Evolutionary conservation across 306 rosid genomes (phyloP).

Genomic region (Dalbergia cochinchinensis): DNA sequence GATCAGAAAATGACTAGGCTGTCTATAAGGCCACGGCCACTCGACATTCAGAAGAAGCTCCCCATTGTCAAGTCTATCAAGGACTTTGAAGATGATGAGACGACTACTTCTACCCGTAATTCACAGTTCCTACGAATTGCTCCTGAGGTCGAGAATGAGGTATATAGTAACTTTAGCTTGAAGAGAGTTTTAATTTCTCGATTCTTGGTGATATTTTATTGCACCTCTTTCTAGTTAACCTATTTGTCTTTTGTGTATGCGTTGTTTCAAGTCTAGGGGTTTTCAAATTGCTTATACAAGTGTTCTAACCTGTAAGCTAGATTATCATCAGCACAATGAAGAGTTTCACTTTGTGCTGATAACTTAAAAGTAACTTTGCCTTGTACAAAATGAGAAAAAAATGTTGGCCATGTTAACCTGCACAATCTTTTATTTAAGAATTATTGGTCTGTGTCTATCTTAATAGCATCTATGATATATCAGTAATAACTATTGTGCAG

Average conservation of each 20-base stretch:
- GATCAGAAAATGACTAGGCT: constrained; percentile 62
- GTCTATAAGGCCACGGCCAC: constrained; percentile 67
- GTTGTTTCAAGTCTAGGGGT: constrained; percentile 1
- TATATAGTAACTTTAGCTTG: constrained; percentile 23
- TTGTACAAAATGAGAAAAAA: neutral
- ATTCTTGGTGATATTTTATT: neutral
- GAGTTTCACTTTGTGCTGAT: constrained; percentile 3
- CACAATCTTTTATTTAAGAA: constrained; percentile 11
- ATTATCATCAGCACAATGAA: constrained; percentile 29
- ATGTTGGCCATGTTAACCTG: neutral
- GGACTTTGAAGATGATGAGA: constrained; percentile 67
- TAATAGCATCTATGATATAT: constrained; percentile 8
- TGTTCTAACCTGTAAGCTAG: constrained; percentile 21
- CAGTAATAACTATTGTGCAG: constrained; percentile 23
- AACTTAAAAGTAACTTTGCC: constrained; percentile 14
- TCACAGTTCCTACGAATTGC: constrained; percentile 58
- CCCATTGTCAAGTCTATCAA: constrained; percentile 65
- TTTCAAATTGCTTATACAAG: constrained; percentile 22
- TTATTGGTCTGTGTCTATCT: constrained; percentile 8
- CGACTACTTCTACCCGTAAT: constrained; percentile 62
- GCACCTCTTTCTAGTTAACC: neutral
- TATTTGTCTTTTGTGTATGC: neutral
- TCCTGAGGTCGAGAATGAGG: constrained; percentile 61
- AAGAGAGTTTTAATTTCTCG: neutral
- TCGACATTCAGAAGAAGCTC: constrained; percentile 69